Evolutionary conservation across 805 yeast species (phyloP).

Genomic region (Torulaspora gathmanii): DNA sequence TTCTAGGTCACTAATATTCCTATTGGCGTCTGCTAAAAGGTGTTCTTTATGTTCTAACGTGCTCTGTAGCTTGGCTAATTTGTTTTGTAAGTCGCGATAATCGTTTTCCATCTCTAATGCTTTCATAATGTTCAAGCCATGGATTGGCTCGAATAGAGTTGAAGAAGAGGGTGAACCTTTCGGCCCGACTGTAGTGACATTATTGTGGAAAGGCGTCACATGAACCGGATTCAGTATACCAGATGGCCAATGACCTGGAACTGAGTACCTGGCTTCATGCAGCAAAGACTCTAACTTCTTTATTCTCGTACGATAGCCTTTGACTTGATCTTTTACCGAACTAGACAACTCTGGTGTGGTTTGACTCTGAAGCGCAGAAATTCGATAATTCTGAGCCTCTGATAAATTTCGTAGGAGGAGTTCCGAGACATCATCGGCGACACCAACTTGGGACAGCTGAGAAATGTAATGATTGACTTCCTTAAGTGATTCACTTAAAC

Average conservation of each 20-base stretch:
- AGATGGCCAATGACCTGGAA: slow-evolving; percentile 45
- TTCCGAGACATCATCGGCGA: slow-evolving; percentile 35
- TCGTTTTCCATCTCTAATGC: slow-evolving; percentile 10
- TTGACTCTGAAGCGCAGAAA: slow-evolving; percentile 1
- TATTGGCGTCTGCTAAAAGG: slow-evolving; percentile 3
- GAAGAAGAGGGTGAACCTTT: slow-evolving; percentile 11
- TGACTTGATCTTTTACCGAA: slow-evolving; percentile 33
- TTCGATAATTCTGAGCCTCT: slow-evolving; percentile 14
- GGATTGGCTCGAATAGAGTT: slow-evolving; percentile 3
- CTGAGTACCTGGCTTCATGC: slow-evolving; percentile 65
- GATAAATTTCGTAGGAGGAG: slow-evolving; percentile 40
- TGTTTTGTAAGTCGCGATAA: neutral
- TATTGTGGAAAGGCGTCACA: slow-evolving; percentile 15
- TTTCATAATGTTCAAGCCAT: slow-evolving; percentile 2
- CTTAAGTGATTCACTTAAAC: slow-evolving; percentile 13
- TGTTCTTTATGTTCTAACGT: neutral
- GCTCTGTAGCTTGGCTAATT: neutral
- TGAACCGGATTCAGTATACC: slow-evolving; percentile 34
- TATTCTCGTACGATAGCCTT: slow-evolving; percentile 67
- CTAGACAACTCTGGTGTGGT: neutral
- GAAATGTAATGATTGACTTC: slow-evolving; percentile 39
- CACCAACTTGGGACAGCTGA: slow-evolving; percentile 30
- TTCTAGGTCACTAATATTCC: slow-evolving; percentile 18
- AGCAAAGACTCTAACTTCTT: slow-evolving; percentile 70
- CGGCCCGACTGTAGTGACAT: slow-evolving; percentile 15